These are phyloP conservation scores for Sinapis alba DNA, from an alignment of 441 rosid genomes.

Conservation along the genomic window DNA sequence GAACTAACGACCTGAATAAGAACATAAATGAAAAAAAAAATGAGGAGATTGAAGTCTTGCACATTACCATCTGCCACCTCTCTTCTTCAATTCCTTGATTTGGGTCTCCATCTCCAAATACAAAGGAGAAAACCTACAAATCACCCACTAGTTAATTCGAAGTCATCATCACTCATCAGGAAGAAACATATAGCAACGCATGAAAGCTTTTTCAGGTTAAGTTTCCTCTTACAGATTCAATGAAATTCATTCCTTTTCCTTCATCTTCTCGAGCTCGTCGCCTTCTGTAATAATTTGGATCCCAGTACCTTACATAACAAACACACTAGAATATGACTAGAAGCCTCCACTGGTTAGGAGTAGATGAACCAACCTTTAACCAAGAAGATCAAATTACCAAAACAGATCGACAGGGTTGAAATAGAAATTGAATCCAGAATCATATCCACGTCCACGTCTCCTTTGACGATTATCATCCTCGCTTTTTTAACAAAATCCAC, in stretches of 20 bases:
- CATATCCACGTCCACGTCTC: conserved; percentile 79
- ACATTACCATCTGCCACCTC: conserved; percentile 99
- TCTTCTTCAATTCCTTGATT: conserved; percentile 98
- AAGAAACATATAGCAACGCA: conserved; percentile 26
- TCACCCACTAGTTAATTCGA: conserved; percentile 22
- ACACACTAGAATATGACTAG: conserved; percentile 23
- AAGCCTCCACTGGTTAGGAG: conserved; percentile 8
- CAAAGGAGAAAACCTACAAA: conserved; percentile 89
- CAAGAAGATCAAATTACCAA: conserved; percentile 58
- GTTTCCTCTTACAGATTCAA: conserved; percentile 76
- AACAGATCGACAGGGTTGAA: conserved; percentile 71
- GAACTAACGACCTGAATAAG: conserved; percentile 13
- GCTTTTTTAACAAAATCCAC: conserved; percentile 48
- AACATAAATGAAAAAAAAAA: conserved; percentile 3
- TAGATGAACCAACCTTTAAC: not conserved
- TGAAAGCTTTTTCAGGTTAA: conserved; percentile 17
- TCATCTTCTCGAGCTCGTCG: conserved; percentile 50
- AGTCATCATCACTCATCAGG: conserved; percentile 29
- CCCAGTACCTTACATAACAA: conserved; percentile 81
- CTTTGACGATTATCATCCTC: conserved; percentile 90
- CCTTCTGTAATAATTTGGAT: conserved; percentile 85
- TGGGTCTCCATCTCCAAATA: conserved; percentile 98
- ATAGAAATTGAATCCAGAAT: conserved; percentile 69
- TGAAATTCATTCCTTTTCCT: conserved; percentile 75
- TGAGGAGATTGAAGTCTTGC: conserved; percentile 27